Evolutionary conservation across 169 alveolate genomes (phyloP).

Genomic region (Cryptosporidium parvum): DNA sequence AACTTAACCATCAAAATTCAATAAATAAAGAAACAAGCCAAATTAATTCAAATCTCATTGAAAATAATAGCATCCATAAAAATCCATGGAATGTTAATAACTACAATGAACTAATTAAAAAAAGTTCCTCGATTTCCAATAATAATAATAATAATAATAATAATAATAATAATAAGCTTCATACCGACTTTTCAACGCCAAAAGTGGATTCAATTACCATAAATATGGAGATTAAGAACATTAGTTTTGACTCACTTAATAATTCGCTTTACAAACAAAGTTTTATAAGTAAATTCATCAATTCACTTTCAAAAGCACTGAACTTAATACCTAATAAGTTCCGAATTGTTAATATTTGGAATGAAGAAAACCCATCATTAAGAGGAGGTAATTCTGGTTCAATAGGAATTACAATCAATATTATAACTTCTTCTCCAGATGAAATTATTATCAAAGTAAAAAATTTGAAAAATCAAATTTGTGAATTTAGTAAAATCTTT

Average conservation of each 20-base stretch:
- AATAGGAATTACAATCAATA: slow-evolving; percentile 17
- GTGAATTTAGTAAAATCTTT: slow-evolving; percentile 24
- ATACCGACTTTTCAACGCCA: not conserved
- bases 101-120: not conserved
- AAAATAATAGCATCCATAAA: not conserved
- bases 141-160: not conserved
- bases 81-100: not conserved
- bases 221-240: slow-evolving; percentile 15
- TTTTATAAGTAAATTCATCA: slow-evolving; percentile 4
- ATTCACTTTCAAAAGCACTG: slow-evolving; percentile 2
- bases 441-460: not conserved
- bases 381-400: slow-evolving; percentile 6
- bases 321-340: slow-evolving; percentile 1
- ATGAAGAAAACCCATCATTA: slow-evolving; percentile 9
- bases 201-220: slow-evolving; percentile 37
- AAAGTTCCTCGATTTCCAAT: not conserved
- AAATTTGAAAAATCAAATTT: not conserved
- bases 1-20: slow-evolving; percentile 1
- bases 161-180: not conserved
- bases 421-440: slow-evolving; percentile 20
- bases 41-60: not conserved
- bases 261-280: not conserved
- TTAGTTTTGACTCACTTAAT: not conserved
- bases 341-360: slow-evolving; percentile 11
- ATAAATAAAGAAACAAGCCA: not conserved